phyloP scores from a whole-genome alignment of 495 filamentous ascomycete species.

The Xylaria longipes region DNA sequence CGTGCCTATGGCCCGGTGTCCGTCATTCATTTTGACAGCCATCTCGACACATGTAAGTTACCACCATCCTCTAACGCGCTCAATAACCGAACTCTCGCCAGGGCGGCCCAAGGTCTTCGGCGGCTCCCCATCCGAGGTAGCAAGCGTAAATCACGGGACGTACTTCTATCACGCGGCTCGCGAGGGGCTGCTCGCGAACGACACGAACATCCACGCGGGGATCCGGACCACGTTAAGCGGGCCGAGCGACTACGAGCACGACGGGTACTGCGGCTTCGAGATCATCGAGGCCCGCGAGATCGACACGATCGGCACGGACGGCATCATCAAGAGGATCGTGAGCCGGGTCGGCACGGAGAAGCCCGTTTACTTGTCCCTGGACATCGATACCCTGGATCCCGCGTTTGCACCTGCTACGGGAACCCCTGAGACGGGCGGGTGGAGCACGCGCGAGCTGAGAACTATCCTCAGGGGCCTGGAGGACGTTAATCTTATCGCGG shows the following conservation, averaged over 20 bases:
- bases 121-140: constrained; percentile 65
- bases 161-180: constrained; percentile 85
- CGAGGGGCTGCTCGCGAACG: constrained; percentile 76
- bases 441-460: constrained; percentile 76
- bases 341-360: constrained; percentile 65
- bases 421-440: constrained; percentile 78
- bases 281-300: constrained; percentile 76
- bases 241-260: constrained; percentile 73
- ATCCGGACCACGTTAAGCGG: constrained; percentile 77
- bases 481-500: constrained; percentile 73
- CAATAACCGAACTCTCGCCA: constrained; percentile 48
- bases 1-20: constrained; percentile 79
- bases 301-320: constrained; percentile 68
- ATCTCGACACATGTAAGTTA: constrained; percentile 78
- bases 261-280: constrained; percentile 71
- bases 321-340: constrained; percentile 67
- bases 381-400: constrained; percentile 80
- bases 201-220: constrained; percentile 76
- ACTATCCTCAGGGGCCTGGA: constrained; percentile 75
- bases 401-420: constrained; percentile 75
- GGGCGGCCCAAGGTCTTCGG: constrained; percentile 68
- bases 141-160: constrained; percentile 78
- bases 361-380: constrained; percentile 76
- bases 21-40: constrained; percentile 86
- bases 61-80: constrained; percentile 48